phyloP scores from a whole-genome alignment of 2,329 filamentous ascomycete genomes.

The Fusarium vanettenii region DNA sequence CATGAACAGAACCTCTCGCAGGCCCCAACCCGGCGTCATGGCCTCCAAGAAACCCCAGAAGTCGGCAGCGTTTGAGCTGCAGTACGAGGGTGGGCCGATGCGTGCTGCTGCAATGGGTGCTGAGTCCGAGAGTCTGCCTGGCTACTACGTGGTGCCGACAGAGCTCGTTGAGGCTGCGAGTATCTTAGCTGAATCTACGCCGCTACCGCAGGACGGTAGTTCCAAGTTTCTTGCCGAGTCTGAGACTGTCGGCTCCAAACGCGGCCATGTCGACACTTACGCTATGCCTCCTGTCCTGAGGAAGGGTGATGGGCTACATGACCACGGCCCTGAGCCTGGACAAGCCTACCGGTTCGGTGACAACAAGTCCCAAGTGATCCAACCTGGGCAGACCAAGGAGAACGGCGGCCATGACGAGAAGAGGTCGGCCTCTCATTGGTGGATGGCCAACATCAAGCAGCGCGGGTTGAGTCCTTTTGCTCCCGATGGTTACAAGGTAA shows the following conservation, averaged over 20 bases:
- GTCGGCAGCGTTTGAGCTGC: not conserved
- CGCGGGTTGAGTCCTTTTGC: conserved; percentile 10
- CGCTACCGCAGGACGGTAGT: not conserved
- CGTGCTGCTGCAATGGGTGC: too few relatives aligned
- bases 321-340: not conserved
- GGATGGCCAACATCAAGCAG: conserved; percentile 6
- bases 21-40: too few relatives aligned
- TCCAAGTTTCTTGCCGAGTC: not conserved
- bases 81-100: not conserved
- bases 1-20: not conserved
- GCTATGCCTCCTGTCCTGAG: not conserved
- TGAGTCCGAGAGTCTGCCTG: not conserved
- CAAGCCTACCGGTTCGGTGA: not conserved
- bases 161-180: not conserved
- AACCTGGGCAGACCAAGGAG: not conserved
- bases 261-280: not conserved
- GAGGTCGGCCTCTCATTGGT: not conserved
- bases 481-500: not conserved
- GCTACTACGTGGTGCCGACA: not conserved
- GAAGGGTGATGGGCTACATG: not conserved
- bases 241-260: not conserved
- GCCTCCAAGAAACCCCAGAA: too few relatives aligned
- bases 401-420: not conserved
- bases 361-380: not conserved
- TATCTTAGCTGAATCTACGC: not conserved